These are phyloP conservation scores for Delitschia confertaspora DNA, from an alignment of 495 filamentous ascomycete genomes.

Conservation along the genomic window DNA sequence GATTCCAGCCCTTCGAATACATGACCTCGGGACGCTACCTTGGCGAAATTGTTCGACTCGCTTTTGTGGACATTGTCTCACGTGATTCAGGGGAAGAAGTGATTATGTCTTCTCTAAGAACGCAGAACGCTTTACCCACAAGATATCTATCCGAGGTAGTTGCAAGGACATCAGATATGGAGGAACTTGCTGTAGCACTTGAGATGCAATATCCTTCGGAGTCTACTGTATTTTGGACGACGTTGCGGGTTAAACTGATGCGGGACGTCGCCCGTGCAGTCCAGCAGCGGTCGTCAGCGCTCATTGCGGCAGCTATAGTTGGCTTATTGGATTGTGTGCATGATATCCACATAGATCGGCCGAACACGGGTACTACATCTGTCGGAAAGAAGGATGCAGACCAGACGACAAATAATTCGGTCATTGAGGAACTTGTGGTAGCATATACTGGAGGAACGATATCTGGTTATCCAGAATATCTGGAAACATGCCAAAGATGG, in stretches of 20 bases:
- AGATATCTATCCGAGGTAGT: constrained; percentile 60
- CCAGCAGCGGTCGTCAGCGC: constrained; percentile 58
- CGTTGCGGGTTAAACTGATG: constrained; percentile 46
- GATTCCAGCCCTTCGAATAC: constrained; percentile 81
- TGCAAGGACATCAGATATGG: constrained; percentile 41
- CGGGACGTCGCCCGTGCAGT: constrained; percentile 55
- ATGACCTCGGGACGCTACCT: constrained; percentile 80
- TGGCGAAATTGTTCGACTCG: constrained; percentile 68
- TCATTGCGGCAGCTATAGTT: constrained; percentile 62
- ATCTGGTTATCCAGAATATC: constrained; percentile 64
- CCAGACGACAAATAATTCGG: neutral
- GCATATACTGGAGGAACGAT: constrained; percentile 76
- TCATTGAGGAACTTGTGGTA: constrained; percentile 54
- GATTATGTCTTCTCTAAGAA: constrained; percentile 52
- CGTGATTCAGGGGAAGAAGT: constrained; percentile 20
- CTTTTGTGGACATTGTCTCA: constrained; percentile 58
- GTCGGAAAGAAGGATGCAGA: too few relatives aligned
- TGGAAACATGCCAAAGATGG: constrained; percentile 57
- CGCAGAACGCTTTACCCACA: constrained; percentile 60
- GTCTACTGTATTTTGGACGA: constrained; percentile 48
- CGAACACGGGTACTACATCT: neutral
- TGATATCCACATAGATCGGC: constrained; percentile 44
- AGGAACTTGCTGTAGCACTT: constrained; percentile 35
- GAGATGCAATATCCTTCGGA: constrained; percentile 36
- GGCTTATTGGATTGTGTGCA: constrained; percentile 58